Base-by-base conservation (phyloP, 1,284 basidiomycete genomes). In the Anthracocystis setariae region DNA sequence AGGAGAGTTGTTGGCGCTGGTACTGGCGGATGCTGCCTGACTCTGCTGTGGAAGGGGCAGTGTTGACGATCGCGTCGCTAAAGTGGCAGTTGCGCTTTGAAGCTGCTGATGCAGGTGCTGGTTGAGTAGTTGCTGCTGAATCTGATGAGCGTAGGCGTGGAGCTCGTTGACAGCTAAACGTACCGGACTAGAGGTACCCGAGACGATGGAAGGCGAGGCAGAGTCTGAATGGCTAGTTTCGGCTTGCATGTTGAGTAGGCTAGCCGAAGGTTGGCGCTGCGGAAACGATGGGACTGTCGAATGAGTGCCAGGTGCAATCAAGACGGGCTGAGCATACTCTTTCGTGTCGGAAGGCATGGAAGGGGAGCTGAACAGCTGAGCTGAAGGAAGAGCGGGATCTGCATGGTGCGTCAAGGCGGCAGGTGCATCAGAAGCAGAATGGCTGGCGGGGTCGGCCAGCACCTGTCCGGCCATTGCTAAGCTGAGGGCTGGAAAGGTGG, bases 81-180 rank as follows among this genome's bases (percentile, higher is more conserved):
- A 2, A 5, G 39, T 33, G 15, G 17, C 35, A 39, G 27, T 17
- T 18, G 13, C 38, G 15, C 35, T 35, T 13, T 51, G 33, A 9
- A 65, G 61, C 39, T 63, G 64, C 3, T 60, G 60, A 24, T 67
- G 70, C 8, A 63, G 51, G 35, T 68, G 70, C 39, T 73, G 70
- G 17, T 49, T 49, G 37, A 64, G 53, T 15, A 73, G 56, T 33
- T 73, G 64, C 27, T 73, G 70, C 29, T 73, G 64, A 13, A 68
- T 60, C 43, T 64, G 60, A 18, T 73, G 70, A 3, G 62, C 47
- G 25, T 73, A 73, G n/a, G 51, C 44, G 3, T 68, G 70, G 12
- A 73, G 59, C 32, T 73, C 63, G 39, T 40, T 63, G 42, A 63
- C 39, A 27, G 64, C 61, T 21, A 55, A 32, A 15, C 49, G 53